Percentiles rank a stretch among this genome's conserved stretches.
Conservation (phyloP, 2,329 filamentous ascomycete genomes). For the Curvularia verruculosa region DNA sequence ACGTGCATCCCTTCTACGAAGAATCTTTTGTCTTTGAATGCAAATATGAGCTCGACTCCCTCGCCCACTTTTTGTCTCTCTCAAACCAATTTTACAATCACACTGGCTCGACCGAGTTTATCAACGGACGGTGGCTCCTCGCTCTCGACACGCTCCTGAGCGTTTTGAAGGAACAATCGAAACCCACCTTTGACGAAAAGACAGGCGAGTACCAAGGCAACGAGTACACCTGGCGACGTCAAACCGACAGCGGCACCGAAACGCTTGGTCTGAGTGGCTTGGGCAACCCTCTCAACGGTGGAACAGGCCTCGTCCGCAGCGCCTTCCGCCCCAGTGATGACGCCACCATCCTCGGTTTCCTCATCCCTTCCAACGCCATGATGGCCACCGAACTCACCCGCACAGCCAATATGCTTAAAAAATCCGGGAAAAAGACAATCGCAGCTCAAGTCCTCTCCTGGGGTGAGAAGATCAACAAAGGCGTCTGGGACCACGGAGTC, state of each 20-base stretch:
- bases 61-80: conserved; percentile 87
- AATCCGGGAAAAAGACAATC: conserved; percentile 61
- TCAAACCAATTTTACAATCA: conserved; percentile 85
- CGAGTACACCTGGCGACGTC: conserved; percentile 84
- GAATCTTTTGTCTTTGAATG: conserved; percentile 89
- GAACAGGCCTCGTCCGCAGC: conserved; percentile 84
- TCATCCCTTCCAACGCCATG: conserved; percentile 95
- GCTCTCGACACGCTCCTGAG: conserved; percentile 76
- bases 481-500: conserved; percentile 84
- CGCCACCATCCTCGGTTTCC: conserved; percentile 90
- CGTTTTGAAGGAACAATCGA: conserved; percentile 78
- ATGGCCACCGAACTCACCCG: conserved; percentile 88
- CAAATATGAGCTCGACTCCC: conserved; percentile 97
- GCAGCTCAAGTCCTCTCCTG: conserved; percentile 60
- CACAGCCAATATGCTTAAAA: conserved; percentile 71
- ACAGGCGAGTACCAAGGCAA: conserved; percentile 71
- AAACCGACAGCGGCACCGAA: conserved; percentile 83
- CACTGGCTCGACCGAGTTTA: conserved; percentile 77
- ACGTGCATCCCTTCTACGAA: conserved; percentile 86
- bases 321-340: conserved; percentile 96
- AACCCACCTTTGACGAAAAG: conserved; percentile 76
- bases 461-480: conserved; percentile 71
- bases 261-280: conserved; percentile 81
- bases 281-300: conserved; percentile 87
- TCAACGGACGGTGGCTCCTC: conserved; percentile 77